Percentiles rank a stretch among this genome's conserved stretches.
Conservation (phyloP, 176 grass and related monocot genomes). For the Aechmea fasciata region DNA sequence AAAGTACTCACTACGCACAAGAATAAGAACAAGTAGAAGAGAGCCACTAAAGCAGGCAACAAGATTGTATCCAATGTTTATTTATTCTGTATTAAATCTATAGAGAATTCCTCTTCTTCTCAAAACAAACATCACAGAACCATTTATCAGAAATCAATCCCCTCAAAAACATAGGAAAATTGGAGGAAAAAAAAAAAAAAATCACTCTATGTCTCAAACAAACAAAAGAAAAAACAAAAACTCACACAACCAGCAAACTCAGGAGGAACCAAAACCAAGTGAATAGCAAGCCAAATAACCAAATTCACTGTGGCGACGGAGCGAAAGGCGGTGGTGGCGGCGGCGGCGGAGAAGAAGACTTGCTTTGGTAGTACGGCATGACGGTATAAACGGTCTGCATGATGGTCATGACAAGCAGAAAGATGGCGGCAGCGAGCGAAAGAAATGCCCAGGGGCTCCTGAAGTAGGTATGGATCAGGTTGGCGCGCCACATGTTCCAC, state of each 20-base stretch:
- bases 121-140: no score
- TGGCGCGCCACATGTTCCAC: constrained; percentile 63
- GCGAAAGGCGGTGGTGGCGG: not conserved
- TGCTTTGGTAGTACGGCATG: not conserved
- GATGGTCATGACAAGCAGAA: constrained; percentile 52
- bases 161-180: no score
- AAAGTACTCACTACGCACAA: no score
- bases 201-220: not conserved
- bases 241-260: not conserved
- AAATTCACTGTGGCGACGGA: constrained; percentile 25
- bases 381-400: constrained; percentile 66
- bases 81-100: no score
- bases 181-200: not conserved
- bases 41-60: no score
- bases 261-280: not conserved
- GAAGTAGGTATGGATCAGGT: constrained; percentile 87
- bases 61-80: no score
- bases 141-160: no score
- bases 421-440: constrained; percentile 51
- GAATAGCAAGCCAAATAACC: no score
- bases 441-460: constrained; percentile 71
- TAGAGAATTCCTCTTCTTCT: no score
- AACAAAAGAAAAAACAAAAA: not conserved
- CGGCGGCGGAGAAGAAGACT: not conserved
- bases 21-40: no score